Evolutionary conservation across 129 eudicot species (phyloP).

Genomic region (Centrapalus pauciflorus): DNA sequence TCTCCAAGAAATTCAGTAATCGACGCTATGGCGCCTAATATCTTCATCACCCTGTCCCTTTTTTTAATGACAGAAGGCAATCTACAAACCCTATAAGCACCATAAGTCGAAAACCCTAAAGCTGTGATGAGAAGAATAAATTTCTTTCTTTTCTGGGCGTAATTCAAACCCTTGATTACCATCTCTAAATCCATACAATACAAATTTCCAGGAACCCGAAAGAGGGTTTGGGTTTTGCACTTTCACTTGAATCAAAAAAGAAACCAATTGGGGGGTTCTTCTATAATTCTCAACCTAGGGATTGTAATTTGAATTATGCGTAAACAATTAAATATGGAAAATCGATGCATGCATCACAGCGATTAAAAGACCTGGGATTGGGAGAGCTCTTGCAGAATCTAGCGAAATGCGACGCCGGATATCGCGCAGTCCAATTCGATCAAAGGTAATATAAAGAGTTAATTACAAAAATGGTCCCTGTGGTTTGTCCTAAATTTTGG

Average conservation of each 20-base stretch:
- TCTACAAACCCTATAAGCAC: conserved; percentile 46
- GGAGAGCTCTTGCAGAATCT: not conserved
- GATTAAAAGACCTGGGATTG: not conserved
- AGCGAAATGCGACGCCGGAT: too few species aligned
- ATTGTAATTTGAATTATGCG: conserved; percentile 11
- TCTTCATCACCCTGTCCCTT: conserved; percentile 39
- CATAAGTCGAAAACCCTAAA: conserved; percentile 58
- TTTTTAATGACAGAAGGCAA: conserved; percentile 51
- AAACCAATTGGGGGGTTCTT: not conserved
- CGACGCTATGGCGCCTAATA: conserved; percentile 49
- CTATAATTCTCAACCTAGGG: not conserved
- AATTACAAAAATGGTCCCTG: too few species aligned
- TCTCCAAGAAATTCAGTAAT: conserved; percentile 55
- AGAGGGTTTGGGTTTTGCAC: not conserved
- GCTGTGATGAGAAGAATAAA: conserved; percentile 40
- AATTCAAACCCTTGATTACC: conserved; percentile 35
- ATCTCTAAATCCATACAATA: conserved; percentile 45
- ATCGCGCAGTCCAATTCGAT: too few species aligned
- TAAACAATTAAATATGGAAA: not conserved
- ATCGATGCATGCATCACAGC: not conserved
- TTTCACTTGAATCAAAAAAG: not conserved
- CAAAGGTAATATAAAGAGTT: too few species aligned
- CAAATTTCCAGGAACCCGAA: not conserved
- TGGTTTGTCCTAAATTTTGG: too few species aligned
- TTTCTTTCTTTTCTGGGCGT: conserved; percentile 42